These are phyloP conservation scores for Rhipidocladum racemiflorum DNA, from an alignment of 176 grass and related monocot genomes.

Conservation along the genomic window DNA sequence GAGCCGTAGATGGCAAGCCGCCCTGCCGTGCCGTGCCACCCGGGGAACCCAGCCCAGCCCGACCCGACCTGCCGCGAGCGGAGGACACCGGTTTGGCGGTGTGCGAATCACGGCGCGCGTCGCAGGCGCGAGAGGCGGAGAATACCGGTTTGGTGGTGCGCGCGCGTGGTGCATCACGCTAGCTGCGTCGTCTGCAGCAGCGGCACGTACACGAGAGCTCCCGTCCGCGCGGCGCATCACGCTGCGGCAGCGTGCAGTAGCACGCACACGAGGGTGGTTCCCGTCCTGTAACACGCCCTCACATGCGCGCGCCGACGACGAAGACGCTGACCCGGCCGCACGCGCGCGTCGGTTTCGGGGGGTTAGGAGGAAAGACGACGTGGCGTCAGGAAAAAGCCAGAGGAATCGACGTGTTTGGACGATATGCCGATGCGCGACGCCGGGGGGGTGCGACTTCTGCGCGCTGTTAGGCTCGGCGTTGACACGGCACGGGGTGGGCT, in stretches of 20 bases:
- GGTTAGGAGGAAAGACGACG: not conserved
- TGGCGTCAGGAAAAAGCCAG: not conserved
- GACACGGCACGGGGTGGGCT: not conserved
- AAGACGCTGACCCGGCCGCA: not conserved
- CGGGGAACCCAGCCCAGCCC: constrained; percentile 10
- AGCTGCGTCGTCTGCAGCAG: not conserved
- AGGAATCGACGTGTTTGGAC: not conserved
- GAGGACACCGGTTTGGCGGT: not conserved
- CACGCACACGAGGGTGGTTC: not conserved
- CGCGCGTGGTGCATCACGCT: too few relatives aligned
- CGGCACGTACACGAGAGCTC: not conserved
- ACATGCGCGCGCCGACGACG: not conserved
- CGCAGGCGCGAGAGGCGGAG: not conserved
- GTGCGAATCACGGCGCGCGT: not conserved
- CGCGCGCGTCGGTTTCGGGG: not conserved
- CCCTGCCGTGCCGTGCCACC: constrained; percentile 26
- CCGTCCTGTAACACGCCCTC: not conserved
- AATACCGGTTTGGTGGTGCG: not conserved
- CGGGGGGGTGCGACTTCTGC: not conserved
- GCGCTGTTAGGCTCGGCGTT: constrained; percentile 29
- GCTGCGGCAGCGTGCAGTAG: not conserved
- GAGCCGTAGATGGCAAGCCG: constrained; percentile 28
- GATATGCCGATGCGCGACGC: not conserved
- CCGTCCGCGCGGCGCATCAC: not conserved
- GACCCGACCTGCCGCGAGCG: too few relatives aligned